phyloP scores from a whole-genome alignment of 805 yeast species.

The Saccharomycopsis synnaedendra region DNA sequence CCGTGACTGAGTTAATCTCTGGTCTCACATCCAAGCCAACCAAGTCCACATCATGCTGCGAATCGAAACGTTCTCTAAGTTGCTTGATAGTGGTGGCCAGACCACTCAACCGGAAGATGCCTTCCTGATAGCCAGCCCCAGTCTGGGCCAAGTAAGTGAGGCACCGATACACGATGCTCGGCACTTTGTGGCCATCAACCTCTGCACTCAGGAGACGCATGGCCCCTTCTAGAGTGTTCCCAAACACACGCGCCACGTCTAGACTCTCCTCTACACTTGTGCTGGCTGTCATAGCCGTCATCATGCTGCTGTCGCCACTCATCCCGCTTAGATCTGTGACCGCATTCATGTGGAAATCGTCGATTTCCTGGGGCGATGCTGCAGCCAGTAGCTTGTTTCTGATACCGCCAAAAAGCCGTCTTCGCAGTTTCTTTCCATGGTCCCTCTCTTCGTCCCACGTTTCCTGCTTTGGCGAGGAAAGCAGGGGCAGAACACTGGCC shows the following conservation, averaged over 20 bases:
- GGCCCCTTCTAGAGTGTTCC: slow-evolving; percentile 46
- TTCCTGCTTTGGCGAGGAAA: slow-evolving; percentile 6
- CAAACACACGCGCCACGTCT: slow-evolving; percentile 29
- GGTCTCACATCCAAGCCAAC: slow-evolving; percentile 27
- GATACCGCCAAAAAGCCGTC: slow-evolving; percentile 16
- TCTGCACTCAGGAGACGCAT: slow-evolving; percentile 38
- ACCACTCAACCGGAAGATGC: slow-evolving; percentile 85
- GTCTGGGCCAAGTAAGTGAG: slow-evolving; percentile 51
- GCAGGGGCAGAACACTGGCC: background rate
- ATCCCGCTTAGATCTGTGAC: slow-evolving; percentile 9
- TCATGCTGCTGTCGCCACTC: background rate
- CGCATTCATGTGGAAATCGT: slow-evolving; percentile 15
- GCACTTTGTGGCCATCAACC: slow-evolving; percentile 35
- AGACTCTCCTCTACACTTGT: slow-evolving; percentile 24
- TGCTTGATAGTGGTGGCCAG: slow-evolving; percentile 66
- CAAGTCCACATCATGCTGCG: slow-evolving; percentile 57
- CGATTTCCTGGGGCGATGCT: background rate
- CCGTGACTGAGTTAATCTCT: slow-evolving; percentile 82
- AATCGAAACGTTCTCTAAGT: slow-evolving; percentile 60
- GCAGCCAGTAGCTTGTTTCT: slow-evolving; percentile 12
- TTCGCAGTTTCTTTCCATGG: slow-evolving; percentile 7
- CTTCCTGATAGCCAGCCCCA: slow-evolving; percentile 77
- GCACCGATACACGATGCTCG: slow-evolving; percentile 71
- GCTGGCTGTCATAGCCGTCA: background rate
- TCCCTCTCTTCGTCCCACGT: slow-evolving; percentile 6